Evolutionary conservation across 2,329 filamentous ascomycete genomes (phyloP).

Genomic region (Sporothrix mexicana): DNA sequence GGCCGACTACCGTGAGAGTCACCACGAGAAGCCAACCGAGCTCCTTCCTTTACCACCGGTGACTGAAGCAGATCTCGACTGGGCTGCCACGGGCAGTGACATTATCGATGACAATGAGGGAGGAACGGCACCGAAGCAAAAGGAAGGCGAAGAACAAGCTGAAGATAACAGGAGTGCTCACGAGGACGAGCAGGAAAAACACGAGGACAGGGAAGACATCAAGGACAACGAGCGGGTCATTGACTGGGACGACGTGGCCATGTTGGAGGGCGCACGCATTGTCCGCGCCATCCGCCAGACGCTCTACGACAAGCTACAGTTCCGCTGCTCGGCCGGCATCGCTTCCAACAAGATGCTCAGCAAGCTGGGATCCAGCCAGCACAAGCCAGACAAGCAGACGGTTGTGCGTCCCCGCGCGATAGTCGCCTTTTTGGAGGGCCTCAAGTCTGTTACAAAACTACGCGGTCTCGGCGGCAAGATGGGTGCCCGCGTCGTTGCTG

Average conservation of each 20-base stretch:
- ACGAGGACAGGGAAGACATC: background rate
- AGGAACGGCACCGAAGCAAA: background rate
- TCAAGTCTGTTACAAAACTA: constrained; percentile 96
- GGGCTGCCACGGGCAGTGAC: constrained; percentile 35
- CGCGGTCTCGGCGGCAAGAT: constrained; percentile 94
- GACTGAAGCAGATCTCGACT: constrained; percentile 31
- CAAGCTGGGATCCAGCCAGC: constrained; percentile 88
- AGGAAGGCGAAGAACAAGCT: background rate
- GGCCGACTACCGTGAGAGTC: constrained; percentile 63
- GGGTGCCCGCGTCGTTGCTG: constrained; percentile 81
- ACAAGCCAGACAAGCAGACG: constrained; percentile 94
- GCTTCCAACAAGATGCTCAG: constrained; percentile 91
- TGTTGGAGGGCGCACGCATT: constrained; percentile 87
- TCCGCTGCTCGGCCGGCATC: constrained; percentile 91
- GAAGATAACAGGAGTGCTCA: background rate
- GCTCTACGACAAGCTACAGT: constrained; percentile 73
- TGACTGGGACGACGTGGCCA: constrained; percentile 95
- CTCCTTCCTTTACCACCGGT: constrained; percentile 69
- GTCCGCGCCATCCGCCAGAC: constrained; percentile 74
- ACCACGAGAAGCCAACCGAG: constrained; percentile 74
- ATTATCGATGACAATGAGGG: constrained; percentile 31
- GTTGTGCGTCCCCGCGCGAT: constrained; percentile 88
- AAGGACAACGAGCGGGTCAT: constrained; percentile 68
- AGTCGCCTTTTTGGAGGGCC: constrained; percentile 75
- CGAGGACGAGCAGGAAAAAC: background rate